Percentiles rank a stretch among this genome's conserved stretches.
Evolutionary conservation across 2,329 filamentous ascomycete genomes (phyloP).

Genomic region (Thielaviopsis ethacetica): DNA sequence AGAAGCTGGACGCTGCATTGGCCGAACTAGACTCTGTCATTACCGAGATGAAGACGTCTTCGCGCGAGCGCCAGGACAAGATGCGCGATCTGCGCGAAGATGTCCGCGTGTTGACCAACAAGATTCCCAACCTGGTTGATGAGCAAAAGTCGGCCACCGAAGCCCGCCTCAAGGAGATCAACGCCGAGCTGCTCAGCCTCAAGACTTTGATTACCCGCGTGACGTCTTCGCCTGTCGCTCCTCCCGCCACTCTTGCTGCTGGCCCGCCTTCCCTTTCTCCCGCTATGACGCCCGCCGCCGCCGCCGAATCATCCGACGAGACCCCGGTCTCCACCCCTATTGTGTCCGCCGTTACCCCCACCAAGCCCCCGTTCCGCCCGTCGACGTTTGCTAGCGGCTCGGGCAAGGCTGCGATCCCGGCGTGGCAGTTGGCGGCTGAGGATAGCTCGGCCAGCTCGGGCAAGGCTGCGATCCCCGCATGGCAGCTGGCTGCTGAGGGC

Average conservation of each 20-base stretch:
- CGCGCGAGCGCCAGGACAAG: constrained; percentile 72
- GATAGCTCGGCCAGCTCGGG: constrained; percentile 13
- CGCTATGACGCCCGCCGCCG: not conserved
- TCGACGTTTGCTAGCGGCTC: constrained; percentile 22
- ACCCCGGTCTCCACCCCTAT: not conserved
- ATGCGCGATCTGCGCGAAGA: constrained; percentile 75
- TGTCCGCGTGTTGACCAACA: constrained; percentile 62
- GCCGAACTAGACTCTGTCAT: constrained; percentile 74
- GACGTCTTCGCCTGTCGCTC: constrained; percentile 20
- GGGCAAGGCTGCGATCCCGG: constrained; percentile 53
- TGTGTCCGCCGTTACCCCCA: not conserved
- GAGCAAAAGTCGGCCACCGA: constrained; percentile 77
- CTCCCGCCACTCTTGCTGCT: not conserved
- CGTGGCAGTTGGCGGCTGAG: constrained; percentile 53
- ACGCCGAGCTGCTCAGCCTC: constrained; percentile 74
- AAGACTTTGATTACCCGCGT: constrained; percentile 66
- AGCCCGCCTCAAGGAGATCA: constrained; percentile 65
- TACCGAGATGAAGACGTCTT: constrained; percentile 63
- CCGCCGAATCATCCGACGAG: not conserved
- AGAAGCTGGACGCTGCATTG: constrained; percentile 66
- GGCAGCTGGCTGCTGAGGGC: constrained; percentile 46
- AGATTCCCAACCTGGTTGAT: constrained; percentile 77
- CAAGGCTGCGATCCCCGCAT: constrained; percentile 59
- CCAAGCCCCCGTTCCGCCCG: not conserved
- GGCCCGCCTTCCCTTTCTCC: not conserved